phyloP scores from a whole-genome alignment of 352 stramenopile species.

The Pythium coloratum region DNA sequence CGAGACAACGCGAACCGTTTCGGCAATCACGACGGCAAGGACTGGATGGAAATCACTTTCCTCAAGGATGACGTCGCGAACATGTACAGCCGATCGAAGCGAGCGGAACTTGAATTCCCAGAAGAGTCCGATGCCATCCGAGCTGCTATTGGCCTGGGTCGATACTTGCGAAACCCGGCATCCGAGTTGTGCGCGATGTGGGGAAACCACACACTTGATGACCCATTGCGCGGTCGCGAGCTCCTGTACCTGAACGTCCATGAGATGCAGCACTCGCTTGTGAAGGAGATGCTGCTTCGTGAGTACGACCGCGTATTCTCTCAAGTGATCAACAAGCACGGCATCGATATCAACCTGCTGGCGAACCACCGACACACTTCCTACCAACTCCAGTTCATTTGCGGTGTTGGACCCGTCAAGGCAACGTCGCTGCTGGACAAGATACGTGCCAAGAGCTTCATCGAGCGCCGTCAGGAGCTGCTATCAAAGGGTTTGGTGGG shows the following conservation, averaged over 20 bases:
- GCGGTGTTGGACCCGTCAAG: conserved; percentile 81
- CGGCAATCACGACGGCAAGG: conserved; percentile 71
- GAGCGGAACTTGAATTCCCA: conserved; percentile 80
- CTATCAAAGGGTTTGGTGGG: conserved; percentile 82
- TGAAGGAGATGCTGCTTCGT: conserved; percentile 81
- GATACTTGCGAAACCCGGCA: conserved; percentile 83
- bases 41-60: conserved; percentile 88
- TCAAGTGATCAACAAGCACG: conserved; percentile 86
- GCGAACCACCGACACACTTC: conserved; percentile 88
- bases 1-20: conserved; percentile 70
- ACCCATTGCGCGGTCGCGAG: conserved; percentile 75
- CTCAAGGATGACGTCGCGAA: conserved; percentile 87
- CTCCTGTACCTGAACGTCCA: conserved; percentile 86
- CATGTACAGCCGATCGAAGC: conserved; percentile 88
- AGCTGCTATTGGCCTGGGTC: conserved; percentile 71
- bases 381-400: conserved; percentile 89
- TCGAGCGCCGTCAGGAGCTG: conserved; percentile 84
- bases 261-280: conserved; percentile 83
- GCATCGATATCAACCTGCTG: conserved; percentile 88
- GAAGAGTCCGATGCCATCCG: conserved; percentile 83
- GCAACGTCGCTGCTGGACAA: conserved; percentile 79
- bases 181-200: conserved; percentile 87
- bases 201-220: conserved; percentile 78
- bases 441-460: conserved; percentile 80
- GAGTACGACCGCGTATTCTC: conserved; percentile 88